phyloP scores from a whole-genome alignment of 768 basidiomycete species.

The Psilocybe tampanensis region DNA sequence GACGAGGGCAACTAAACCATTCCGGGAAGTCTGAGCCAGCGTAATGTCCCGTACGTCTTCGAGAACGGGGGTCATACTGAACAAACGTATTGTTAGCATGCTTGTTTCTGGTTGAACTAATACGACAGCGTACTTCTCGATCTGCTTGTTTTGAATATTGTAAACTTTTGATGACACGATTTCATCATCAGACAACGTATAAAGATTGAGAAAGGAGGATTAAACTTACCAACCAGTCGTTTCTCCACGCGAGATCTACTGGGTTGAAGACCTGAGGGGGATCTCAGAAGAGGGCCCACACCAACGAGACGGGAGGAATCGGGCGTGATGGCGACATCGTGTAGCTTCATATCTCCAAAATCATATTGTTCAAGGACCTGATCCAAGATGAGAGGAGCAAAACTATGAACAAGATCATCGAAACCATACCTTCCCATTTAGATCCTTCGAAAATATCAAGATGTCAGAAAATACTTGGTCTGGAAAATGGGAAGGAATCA shows the following conservation, averaged over 20 bases:
- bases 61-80: constrained; percentile 70
- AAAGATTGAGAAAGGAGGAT: background rate
- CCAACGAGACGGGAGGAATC: constrained; percentile 66
- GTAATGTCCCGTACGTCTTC: constrained; percentile 76
- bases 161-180: too few species aligned
- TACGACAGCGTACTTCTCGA: constrained; percentile 60
- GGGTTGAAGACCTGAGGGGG: constrained; percentile 63
- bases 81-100: constrained; percentile 3
- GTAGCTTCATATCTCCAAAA: constrained; percentile 63
- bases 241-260: constrained; percentile 74
- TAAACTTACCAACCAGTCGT: constrained; percentile 67
- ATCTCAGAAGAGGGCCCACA: constrained; percentile 68
- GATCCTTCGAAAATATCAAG: constrained; percentile 40
- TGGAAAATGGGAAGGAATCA: background rate
- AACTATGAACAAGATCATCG: background rate
- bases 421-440: constrained; percentile 52
- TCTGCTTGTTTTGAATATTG: constrained; percentile 62
- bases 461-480: constrained; percentile 6
- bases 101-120: background rate
- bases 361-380: constrained; percentile 59
- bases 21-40: constrained; percentile 48
- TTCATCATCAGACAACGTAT: too few species aligned
- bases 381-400: background rate
- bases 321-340: constrained; percentile 71
- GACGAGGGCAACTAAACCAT: constrained; percentile 62